A percentile compares a stretch with the other conserved stretches of the same genome.
Conservation (phyloP, 257 asterid species). For the Haberlea rhodopensis region DNA sequence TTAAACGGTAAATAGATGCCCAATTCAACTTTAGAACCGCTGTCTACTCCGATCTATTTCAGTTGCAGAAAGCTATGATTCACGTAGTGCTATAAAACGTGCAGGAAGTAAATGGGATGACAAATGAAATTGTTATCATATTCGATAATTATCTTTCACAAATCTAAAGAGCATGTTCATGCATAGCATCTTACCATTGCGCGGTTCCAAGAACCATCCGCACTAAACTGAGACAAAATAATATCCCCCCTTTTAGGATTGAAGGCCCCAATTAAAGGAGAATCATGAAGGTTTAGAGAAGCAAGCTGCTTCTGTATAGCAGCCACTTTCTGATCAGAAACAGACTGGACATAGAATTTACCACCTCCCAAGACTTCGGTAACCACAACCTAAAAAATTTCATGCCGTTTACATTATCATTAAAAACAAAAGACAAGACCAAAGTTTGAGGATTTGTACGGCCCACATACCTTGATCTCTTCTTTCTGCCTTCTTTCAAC, state of each 20-base stretch:
- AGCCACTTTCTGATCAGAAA: constrained; percentile 79
- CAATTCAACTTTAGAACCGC: not conserved
- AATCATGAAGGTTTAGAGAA: constrained; percentile 72
- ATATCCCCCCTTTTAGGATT: constrained; percentile 88
- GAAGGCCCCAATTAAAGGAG: constrained; percentile 79
- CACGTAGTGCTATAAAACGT: not conserved
- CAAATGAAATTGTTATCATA: not conserved
- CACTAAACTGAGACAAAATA: constrained; percentile 82
- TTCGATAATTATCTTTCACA: constrained; percentile 13
- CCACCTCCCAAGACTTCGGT: constrained; percentile 95
- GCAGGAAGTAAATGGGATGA: not conserved
- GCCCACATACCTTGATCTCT: constrained; percentile 62
- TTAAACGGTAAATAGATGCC: no score
- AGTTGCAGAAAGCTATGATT: not conserved
- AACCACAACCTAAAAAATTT: constrained; percentile 56
- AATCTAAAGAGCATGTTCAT: not conserved
- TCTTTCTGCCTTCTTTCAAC: constrained; percentile 71
- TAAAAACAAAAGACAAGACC: not conserved
- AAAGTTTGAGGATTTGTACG: constrained; percentile 1
- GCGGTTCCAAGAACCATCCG: constrained; percentile 96
- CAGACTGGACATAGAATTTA: constrained; percentile 78
- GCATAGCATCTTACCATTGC: constrained; percentile 67
- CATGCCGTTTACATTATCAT: not conserved
- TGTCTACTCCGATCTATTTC: not conserved
- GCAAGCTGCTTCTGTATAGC: constrained; percentile 80